Percentiles rank a stretch among this genome's conserved stretches.
Evolutionary conservation across 106 monocot species (phyloP).

Genomic region (Dendrobium officinale): DNA sequence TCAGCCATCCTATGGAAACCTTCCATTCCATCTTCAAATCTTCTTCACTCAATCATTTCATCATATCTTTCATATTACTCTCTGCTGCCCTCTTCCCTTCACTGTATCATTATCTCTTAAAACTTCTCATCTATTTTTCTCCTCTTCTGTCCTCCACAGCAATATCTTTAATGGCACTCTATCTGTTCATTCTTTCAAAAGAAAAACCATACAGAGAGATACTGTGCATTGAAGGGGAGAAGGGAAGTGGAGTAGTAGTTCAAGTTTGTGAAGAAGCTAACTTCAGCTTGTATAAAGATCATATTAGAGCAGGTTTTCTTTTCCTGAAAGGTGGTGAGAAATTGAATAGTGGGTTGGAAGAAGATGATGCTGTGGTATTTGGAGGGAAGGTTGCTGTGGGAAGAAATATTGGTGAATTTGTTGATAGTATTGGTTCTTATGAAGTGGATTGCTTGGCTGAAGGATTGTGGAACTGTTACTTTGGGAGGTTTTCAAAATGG

Average conservation of each 20-base stretch:
- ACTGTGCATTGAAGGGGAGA: conserved; percentile 14
- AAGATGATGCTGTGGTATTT: conserved; percentile 8
- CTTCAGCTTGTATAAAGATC: conserved; percentile 16
- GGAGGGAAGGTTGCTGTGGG: conserved; percentile 20
- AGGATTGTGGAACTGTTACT: conserved; percentile 46
- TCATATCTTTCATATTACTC: background rate
- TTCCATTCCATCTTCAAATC: background rate
- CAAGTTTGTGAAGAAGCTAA: conserved; percentile 29
- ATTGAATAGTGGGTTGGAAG: background rate
- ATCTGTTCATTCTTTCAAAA: conserved; percentile 22
- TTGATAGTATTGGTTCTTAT: conserved; percentile 17
- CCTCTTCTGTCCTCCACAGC: conserved; percentile 31
- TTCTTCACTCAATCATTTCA: background rate
- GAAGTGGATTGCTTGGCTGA: conserved; percentile 41
- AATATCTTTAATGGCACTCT: conserved; percentile 10
- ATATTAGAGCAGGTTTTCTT: conserved; percentile 21
- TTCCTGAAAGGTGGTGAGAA: conserved; percentile 10
- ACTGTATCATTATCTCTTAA: conserved; percentile 6
- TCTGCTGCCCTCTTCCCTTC: conserved; percentile 5
- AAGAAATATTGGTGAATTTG: conserved; percentile 1
- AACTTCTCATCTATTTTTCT: conserved; percentile 19
- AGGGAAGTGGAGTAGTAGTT: conserved; percentile 9
- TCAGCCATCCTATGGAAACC: conserved; percentile 11
- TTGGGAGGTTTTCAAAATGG: conserved; percentile 47
- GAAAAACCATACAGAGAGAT: conserved; percentile 15